Base-by-base conservation (phyloP, 1,284 basidiomycete species). In the Ustilago tritici region DNA sequence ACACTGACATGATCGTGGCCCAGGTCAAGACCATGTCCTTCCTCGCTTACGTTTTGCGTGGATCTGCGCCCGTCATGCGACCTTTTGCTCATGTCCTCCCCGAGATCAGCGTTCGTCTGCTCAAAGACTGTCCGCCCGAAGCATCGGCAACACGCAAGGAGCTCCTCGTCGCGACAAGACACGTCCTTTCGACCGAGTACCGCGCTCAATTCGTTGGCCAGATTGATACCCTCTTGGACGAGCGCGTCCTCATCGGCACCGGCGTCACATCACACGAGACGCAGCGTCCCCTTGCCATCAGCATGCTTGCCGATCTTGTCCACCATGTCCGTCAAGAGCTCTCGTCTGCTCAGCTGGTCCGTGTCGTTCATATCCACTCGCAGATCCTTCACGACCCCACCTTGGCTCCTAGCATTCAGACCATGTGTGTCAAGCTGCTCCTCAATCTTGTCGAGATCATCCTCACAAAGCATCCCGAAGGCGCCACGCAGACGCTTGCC, bases 71-170 rank as follows among this genome's bases (percentile, higher is more conserved):
- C 36, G 91, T 92, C 61, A 90, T 92, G 72, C 92, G 93, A 53
- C 89, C 91, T 11, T 94, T 95, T 79, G 92, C 92, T 5, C 93
- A 96, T 80, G 91, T 90, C 5, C 90, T 99, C 43, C 92, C 96
- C 19, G 89, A 93, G 56, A 91, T 92, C 47, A 92, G 93, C 56
- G 88, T 99, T 32, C 91, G 97, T 15, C 89, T 99, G 23, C 89
- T 99, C 60, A 93, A 98, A 84, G 96, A 99, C 86, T 95, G 95
- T 81, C 96, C 97, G 23, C 90, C 93, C 0, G 94, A 93, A 83
- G 92, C 92, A 8, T 92, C 94, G n/a, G 88, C 91, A 17, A 90
- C 64, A 34, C 71, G 79, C 28, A 84, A 95, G 93, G 97, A 99
- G 86, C 88, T 99, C 47, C 91, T 98, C 86, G 92, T 96, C 12